Evolutionary conservation across 225 moss, liverwort and hornwort genomes (phyloP).

Genomic region (Rhytidiadelphus loreus): DNA sequence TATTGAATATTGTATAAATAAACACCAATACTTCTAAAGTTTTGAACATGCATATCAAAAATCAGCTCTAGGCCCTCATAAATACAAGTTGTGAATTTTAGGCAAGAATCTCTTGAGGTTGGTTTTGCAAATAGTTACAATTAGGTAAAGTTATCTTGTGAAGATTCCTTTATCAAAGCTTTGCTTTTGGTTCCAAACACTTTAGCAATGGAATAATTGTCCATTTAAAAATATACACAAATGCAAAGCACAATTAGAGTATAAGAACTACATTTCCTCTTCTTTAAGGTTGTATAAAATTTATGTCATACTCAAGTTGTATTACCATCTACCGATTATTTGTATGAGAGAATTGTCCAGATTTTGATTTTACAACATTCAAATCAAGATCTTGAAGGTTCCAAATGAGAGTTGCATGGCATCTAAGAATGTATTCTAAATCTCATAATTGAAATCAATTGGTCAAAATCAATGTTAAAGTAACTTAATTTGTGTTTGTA

Average conservation of each 20-base stretch:
- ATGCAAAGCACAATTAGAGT: accelerated
- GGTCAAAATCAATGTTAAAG: neutral
- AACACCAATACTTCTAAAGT: too few species aligned
- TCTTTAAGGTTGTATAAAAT: neutral
- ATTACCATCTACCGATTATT: neutral
- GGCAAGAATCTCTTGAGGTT: too few species aligned
- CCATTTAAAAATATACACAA: neutral
- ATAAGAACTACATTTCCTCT: neutral
- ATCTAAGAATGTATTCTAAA: neutral
- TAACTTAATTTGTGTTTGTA: neutral
- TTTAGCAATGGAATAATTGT: too few species aligned
- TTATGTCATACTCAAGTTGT: neutral
- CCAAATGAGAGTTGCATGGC: neutral
- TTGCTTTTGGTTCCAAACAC: too few species aligned
- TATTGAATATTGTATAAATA: too few species aligned
- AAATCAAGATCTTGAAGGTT: neutral
- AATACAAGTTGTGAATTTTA: too few species aligned
- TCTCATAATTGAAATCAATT: neutral
- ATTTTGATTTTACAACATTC: neutral
- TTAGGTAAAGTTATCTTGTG: too few species aligned
- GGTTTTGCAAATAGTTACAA: too few species aligned
- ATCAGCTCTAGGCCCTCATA: too few species aligned
- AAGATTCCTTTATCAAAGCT: too few species aligned
- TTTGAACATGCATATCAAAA: too few species aligned
- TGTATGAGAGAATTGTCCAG: neutral